phyloP scores from a whole-genome alignment of 805 yeast genomes.

The Diddensiella transvaalensis region DNA sequence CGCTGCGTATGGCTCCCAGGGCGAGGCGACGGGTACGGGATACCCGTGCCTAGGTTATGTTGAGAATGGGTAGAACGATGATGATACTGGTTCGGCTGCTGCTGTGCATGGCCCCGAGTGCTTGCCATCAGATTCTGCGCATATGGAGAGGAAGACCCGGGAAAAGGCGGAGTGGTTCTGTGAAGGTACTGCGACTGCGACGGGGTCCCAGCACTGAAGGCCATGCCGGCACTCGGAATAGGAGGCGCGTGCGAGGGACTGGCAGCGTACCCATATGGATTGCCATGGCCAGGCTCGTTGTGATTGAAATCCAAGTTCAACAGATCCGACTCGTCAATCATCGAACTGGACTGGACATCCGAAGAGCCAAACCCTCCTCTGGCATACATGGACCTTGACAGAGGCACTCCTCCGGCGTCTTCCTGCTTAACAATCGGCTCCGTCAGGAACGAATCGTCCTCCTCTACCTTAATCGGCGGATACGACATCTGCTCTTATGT shows the following conservation, averaged over 20 bases:
- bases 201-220: background rate
- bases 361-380: constrained; percentile 16
- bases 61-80: constrained; percentile 1
- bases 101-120: background rate
- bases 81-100: background rate
- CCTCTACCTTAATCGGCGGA: constrained; percentile 2
- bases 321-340: constrained; percentile 26
- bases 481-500: constrained; percentile 5
- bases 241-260: constrained; percentile 4
- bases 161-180: constrained; percentile 28
- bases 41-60: background rate
- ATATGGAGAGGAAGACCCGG: constrained; percentile 29
- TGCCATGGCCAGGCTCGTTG: constrained; percentile 12
- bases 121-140: constrained; percentile 7
- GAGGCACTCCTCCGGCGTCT: background rate
- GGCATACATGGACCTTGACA: constrained; percentile 19
- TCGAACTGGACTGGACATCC: constrained; percentile 16
- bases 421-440: background rate
- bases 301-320: constrained; percentile 24
- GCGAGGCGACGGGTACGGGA: constrained; percentile 12
- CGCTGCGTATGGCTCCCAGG: constrained; percentile 26
- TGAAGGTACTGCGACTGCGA: constrained; percentile 2
- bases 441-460: background rate
- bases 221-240: background rate
- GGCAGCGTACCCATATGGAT: constrained; percentile 18